Evolutionary conservation across 352 stramenopile genomes (phyloP).

Genomic region (Nothophytophthora sp.): DNA sequence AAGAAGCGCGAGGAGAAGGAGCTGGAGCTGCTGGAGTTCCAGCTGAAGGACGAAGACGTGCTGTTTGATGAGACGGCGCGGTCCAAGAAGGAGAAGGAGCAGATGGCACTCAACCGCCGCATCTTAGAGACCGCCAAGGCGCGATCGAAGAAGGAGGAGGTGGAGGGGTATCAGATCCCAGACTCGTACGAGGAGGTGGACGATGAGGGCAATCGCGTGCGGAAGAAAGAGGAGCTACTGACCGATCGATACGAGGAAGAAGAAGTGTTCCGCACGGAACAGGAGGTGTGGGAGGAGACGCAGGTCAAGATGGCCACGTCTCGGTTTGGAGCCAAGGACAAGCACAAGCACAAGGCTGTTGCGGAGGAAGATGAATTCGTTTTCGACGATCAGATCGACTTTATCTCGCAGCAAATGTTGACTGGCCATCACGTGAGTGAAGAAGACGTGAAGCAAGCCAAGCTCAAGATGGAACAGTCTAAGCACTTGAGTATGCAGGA

Average conservation of each 20-base stretch:
- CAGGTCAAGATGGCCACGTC: conserved; percentile 91
- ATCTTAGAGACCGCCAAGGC: conserved; percentile 91
- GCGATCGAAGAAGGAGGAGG: conserved; percentile 50
- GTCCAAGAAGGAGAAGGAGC: conserved; percentile 73
- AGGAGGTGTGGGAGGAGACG: conserved; percentile 98
- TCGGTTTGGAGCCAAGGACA: conserved; percentile 73
- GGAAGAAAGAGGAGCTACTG: conserved; percentile 92
- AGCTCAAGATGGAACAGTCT: conserved; percentile 68
- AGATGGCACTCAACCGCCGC: conserved; percentile 82
- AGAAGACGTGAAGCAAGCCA: conserved; percentile 69
- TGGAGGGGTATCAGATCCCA: conserved; percentile 94
- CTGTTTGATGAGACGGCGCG: conserved; percentile 81
- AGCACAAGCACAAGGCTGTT: conserved; percentile 28
- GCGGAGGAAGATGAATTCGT: conserved; percentile 96
- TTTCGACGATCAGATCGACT: conserved; percentile 99
- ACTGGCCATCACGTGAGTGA: conserved; percentile 84
- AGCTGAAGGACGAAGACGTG: conserved; percentile 77
- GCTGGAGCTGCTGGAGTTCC: conserved; percentile 91
- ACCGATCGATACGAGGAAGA: conserved; percentile 94
- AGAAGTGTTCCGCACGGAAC: conserved; percentile 95
- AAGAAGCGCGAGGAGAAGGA: conserved; percentile 98
- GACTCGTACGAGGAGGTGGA: conserved; percentile 96
- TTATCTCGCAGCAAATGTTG: conserved; percentile 94
- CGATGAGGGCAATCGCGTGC: conserved; percentile 87
- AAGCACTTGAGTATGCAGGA: conserved; percentile 96